Evolutionary conservation across 2,329 filamentous ascomycete species (phyloP), one percentile per base, ranked within the genome.

Genomic region (Arthrobotrys megalospora): DNA sequence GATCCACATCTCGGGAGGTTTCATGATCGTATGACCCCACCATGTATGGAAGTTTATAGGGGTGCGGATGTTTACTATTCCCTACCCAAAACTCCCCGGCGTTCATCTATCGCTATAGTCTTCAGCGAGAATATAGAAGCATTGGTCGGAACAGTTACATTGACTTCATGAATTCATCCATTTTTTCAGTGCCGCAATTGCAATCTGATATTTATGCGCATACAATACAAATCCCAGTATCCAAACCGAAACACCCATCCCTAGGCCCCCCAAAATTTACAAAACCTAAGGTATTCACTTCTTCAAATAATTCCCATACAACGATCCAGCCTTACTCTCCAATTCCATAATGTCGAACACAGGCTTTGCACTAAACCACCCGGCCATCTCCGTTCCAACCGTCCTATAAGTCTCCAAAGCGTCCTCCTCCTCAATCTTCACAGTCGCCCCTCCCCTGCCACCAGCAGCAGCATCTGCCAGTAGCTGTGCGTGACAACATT

Each of bases 291-390:
- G 12, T 11, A 24, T 34, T 63, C 32, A 65, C 55, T 43, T 75
- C 10, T 55, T 60, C 62, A 60, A 47, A 11, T 78, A 78, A 28
- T 45, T 62, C 14, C 75, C 67, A 47, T 67, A 78, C 10, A 48
- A 85, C 1, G 87, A 88, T 1, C 67, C 84, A 91, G 89, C 82
- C 87, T 87, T 81, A 11, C 65, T 70, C 16, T 78, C 75, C 24
- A 67, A 38, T 19, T 90, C 88, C 79, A 91, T 88, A 47, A 92
- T 84, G 85, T 93, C 91, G 84, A 93, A 93, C 80, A 91, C 81
- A 14, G 91, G 91, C 85, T 90, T 90, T 5, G 90, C 91, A 81
- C 87, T 90, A 82, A 93, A 94, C 86, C 88, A 93, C 0, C 91
- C 91, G 0, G 89, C 90, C 38, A 83, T 82, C 14, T 88, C 86